phyloP scores from a whole-genome alignment of 805 yeast species.

The Lipomyces spencermartinsiae region DNA sequence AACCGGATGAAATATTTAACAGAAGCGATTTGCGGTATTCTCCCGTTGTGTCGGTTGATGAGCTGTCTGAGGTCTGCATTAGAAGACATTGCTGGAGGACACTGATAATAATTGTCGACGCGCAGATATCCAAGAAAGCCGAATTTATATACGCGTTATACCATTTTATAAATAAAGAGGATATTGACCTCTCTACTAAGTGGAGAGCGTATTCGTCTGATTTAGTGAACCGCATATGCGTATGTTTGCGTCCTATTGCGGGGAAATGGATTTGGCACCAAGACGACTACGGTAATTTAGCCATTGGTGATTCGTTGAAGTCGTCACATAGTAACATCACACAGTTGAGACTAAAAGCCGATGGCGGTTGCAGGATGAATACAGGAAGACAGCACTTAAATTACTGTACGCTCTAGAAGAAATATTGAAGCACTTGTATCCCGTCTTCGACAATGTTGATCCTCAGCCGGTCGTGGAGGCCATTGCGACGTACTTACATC shows the following conservation, averaged over 20 bases:
- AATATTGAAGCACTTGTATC: slow-evolving; percentile 6
- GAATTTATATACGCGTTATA: not conserved
- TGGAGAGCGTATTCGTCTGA: slow-evolving; percentile 7
- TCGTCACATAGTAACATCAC: not conserved
- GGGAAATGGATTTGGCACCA: slow-evolving; percentile 28
- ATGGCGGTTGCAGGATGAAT: slow-evolving; percentile 27
- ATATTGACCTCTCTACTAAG: not conserved
- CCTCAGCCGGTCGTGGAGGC: slow-evolving; percentile 10
- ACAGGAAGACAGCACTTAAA: slow-evolving; percentile 11
- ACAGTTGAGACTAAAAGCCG: slow-evolving; percentile 24
- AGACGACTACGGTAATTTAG: slow-evolving; percentile 19
- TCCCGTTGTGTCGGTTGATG: not conserved
- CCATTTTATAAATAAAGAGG: slow-evolving; percentile 3
- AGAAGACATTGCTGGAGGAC: not conserved
- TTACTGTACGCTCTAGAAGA: slow-evolving; percentile 18
- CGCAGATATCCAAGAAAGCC: slow-evolving; percentile 4
- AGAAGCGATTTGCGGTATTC: no score
- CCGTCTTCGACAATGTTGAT: slow-evolving; percentile 9
- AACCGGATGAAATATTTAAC: slow-evolving; percentile 2
- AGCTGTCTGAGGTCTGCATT: slow-evolving; percentile 4
- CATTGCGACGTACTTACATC: slow-evolving; percentile 13
- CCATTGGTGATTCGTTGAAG: not conserved
- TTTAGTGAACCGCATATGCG: slow-evolving; percentile 12
- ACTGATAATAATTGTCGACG: not conserved
- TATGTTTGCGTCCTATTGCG: slow-evolving; percentile 18